These are phyloP conservation scores for Lactarius sp. DNA, from an alignment of 768 basidiomycete species.

Conservation along the genomic window DNA sequence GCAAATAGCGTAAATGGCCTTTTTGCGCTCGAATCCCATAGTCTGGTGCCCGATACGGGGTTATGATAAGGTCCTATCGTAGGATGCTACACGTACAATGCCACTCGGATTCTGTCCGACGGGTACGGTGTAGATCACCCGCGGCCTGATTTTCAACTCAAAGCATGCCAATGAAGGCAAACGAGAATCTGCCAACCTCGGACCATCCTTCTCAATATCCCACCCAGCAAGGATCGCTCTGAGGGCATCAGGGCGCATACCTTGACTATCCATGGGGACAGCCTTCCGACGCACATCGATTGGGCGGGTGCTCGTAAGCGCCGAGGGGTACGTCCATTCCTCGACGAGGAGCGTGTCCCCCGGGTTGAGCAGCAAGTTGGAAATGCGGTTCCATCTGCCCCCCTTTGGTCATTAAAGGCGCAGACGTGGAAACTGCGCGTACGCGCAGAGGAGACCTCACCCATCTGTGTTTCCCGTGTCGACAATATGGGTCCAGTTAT, in stretches of 20 bases:
- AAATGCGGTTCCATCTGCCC: slow-evolving; percentile 49
- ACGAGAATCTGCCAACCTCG: background rate
- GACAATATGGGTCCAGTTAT: slow-evolving; percentile 51
- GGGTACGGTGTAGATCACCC: slow-evolving; percentile 69
- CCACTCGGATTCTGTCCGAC: slow-evolving; percentile 87
- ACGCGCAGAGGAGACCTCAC: slow-evolving; percentile 16
- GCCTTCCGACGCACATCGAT: slow-evolving; percentile 44
- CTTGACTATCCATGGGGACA: slow-evolving; percentile 65
- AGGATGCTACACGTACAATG: slow-evolving; percentile 40
- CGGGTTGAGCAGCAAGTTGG: slow-evolving; percentile 58
- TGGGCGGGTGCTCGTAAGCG: slow-evolving; percentile 36
- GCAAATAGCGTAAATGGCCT: slow-evolving; percentile 76
- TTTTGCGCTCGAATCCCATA: slow-evolving; percentile 59
- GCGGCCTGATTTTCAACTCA: slow-evolving; percentile 43
- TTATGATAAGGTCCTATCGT: background rate
- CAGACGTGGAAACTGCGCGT: background rate
- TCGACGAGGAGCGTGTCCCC: slow-evolving; percentile 54
- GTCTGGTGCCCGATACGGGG: slow-evolving; percentile 38
- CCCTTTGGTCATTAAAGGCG: background rate
- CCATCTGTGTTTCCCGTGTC: slow-evolving; percentile 75
- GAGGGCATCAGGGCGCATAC: slow-evolving; percentile 60
- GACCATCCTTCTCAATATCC: slow-evolving; percentile 42
- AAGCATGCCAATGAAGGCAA: background rate
- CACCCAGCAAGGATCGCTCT: slow-evolving; percentile 57
- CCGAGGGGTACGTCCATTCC: slow-evolving; percentile 77